Evolutionary conservation across 2,329 filamentous ascomycete species (phyloP).

Genomic region (Venturia oleaginea): DNA sequence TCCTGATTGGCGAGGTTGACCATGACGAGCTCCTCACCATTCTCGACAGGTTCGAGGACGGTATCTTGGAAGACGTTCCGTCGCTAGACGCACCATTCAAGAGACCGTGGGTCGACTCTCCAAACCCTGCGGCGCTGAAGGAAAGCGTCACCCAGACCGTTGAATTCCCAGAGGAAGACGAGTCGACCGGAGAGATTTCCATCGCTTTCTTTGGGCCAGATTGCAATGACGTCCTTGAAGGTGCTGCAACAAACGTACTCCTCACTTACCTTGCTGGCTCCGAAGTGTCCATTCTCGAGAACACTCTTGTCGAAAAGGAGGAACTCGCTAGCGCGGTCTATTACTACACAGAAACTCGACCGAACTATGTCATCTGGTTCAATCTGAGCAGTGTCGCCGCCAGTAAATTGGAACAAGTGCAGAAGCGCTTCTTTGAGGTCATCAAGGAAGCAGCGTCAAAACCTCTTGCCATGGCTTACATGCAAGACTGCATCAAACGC

Average conservation of each 20-base stretch:
- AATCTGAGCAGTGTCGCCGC: constrained; percentile 81
- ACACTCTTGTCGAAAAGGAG: constrained; percentile 85
- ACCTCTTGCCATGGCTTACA: constrained; percentile 79
- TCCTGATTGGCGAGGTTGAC: constrained; percentile 87
- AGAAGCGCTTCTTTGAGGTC: constrained; percentile 76
- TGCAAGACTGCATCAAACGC: constrained; percentile 76
- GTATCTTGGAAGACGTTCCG: constrained; percentile 75
- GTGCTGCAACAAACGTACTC: constrained; percentile 68
- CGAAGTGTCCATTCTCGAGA: constrained; percentile 85
- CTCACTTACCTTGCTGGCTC: constrained; percentile 86
- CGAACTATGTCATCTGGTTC: constrained; percentile 77
- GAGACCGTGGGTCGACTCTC: constrained; percentile 84
- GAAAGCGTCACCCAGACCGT: constrained; percentile 68
- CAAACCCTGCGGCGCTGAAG: constrained; percentile 62
- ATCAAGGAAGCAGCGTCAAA: constrained; percentile 72
- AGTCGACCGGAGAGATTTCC: constrained; percentile 80
- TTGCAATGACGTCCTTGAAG: constrained; percentile 59
- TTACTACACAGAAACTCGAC: constrained; percentile 69
- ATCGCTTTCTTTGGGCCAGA: constrained; percentile 81
- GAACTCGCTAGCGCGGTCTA: constrained; percentile 80
- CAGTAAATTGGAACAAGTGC: constrained; percentile 71
- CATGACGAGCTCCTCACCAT: constrained; percentile 71
- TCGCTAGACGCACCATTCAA: constrained; percentile 66
- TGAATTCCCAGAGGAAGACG: constrained; percentile 93
- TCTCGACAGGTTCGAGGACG: constrained; percentile 79